A percentile compares a stretch with the other conserved stretches of the same genome.
phyloP scores from a whole-genome alignment of 371 early-diverging fungal genomes.

The Apophysomyces trapeziformis region DNA sequence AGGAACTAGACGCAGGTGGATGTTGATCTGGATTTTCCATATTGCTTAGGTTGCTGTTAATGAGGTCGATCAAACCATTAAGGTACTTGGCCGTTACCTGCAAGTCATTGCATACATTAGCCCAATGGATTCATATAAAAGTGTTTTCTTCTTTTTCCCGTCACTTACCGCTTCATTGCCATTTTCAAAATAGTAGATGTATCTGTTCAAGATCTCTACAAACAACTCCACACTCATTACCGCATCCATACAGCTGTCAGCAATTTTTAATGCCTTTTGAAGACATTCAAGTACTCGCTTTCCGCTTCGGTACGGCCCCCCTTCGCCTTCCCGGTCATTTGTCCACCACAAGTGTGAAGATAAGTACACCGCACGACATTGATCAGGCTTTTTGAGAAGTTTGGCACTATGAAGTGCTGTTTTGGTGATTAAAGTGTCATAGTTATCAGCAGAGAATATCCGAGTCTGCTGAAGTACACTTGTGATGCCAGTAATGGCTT shows the following conservation, averaged over 20 bases:
- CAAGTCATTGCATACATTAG: conserved; percentile 2
- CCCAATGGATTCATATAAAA: conserved; percentile 26
- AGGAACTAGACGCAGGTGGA: conserved; percentile 55
- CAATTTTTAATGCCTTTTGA: conserved; percentile 89
- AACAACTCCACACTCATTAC: conserved; percentile 83
- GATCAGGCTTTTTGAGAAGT: conserved; percentile 89
- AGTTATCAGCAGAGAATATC: conserved; percentile 81
- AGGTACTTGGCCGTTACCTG: conserved; percentile 79
- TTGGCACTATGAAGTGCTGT: conserved; percentile 83
- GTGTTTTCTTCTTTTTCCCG: too few species aligned
- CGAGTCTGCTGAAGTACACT: conserved; percentile 78
- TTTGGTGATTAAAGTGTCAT: conserved; percentile 89
- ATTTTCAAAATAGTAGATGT: conserved; percentile 86
- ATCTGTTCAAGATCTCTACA: conserved; percentile 90
- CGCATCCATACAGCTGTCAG: conserved; percentile 88
- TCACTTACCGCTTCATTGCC: conserved; percentile 69
- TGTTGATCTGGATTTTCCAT: conserved; percentile 63
- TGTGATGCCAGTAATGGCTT: conserved; percentile 81
- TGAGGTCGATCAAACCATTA: conserved; percentile 83
- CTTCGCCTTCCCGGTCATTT: conserved; percentile 36
- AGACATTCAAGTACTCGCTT: conserved; percentile 83
- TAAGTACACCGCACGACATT: conserved; percentile 81
- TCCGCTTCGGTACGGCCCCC: conserved; percentile 71
- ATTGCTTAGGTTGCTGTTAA: conserved; percentile 63
- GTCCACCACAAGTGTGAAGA: conserved; percentile 91